Base-by-base conservation (phyloP, 345 rosid genomes). In the Triadica sebifera region DNA sequence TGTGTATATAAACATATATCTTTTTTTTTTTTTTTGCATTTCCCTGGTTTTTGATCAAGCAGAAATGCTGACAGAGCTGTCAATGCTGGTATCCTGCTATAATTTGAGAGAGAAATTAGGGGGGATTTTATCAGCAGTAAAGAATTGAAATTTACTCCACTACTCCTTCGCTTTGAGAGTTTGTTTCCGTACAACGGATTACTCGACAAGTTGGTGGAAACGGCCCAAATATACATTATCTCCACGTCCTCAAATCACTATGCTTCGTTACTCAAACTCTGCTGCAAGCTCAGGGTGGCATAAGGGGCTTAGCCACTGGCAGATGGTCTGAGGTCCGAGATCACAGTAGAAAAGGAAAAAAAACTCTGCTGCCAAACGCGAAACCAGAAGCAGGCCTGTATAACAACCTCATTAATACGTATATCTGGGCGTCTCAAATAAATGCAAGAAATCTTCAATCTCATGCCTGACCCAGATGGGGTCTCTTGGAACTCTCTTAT, bases 401-500 rank as follows among this genome's bases (percentile, higher is more conserved):
- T 4, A 91, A 90, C 87, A 84, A 83, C 41, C 89, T 95, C 17
- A 71, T 93, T 15, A 81, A 76, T 3, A 53, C 80, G 0, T 90
- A 29, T 29, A 78, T 82, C 94, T 29, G 96, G 98, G 66, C 47
- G 62, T 58, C 68, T 95, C 77, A 72, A 82, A 0, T 70, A 82
- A 70, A 84, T 89, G 97, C 79, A 77, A 25, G 79, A 82, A 49
- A 72, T 82, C 29, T 95, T 95, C 45, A 24, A 69, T 47, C 78
- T 37, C 80, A 89, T 93, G 89, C 91, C 94, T 12, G 49, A 4
- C n/a, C 87, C 82, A 55, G 96, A 93, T 73, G 87, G 83, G 58
- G 91, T 91, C 78, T 82, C 97, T 37, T 94, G 97, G 99, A 95
- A 91, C 80, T 76, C 90, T 60, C 81, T 91, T 72, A 88, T 95